A percentile compares a stretch with the other conserved stretches of the same genome.
Conservation (phyloP, 2,329 filamentous ascomycete genomes). For the Aspergillus proliferans region DNA sequence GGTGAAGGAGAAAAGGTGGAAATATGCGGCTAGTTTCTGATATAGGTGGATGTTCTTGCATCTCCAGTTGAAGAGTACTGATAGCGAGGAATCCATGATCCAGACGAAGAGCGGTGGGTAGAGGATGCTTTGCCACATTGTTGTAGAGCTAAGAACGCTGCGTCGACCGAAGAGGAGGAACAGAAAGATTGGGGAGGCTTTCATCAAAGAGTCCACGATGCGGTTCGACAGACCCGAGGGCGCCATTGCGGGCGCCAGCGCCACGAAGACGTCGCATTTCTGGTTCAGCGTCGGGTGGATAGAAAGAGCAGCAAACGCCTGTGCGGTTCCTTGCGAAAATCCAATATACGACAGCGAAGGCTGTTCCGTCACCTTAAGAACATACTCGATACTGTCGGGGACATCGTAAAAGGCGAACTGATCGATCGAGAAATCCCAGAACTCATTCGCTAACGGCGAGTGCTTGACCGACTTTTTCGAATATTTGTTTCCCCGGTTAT, state of each 20-base stretch:
- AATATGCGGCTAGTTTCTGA: slow-evolving; percentile 92
- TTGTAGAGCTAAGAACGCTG: slow-evolving; percentile 84
- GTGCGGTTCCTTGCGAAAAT: slow-evolving; percentile 93
- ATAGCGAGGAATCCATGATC: slow-evolving; percentile 73
- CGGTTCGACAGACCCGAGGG: slow-evolving; percentile 84
- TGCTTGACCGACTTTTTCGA: slow-evolving; percentile 83
- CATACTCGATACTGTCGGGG: slow-evolving; percentile 87
- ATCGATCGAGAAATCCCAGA: slow-evolving; percentile 98
- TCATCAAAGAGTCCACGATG: slow-evolving; percentile 86
- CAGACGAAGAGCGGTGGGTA: slow-evolving; percentile 91
- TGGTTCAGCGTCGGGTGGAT: slow-evolving; percentile 89
- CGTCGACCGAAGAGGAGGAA: slow-evolving; percentile 89
- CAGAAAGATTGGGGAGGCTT: slow-evolving; percentile 84
- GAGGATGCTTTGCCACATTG: slow-evolving; percentile 94
- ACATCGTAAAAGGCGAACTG: slow-evolving; percentile 98
- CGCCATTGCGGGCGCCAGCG: slow-evolving; percentile 91
- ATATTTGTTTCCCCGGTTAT: slow-evolving; percentile 98
- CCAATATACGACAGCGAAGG: slow-evolving; percentile 89
- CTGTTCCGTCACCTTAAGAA: slow-evolving; percentile 75
- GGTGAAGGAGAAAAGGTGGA: slow-evolving; percentile 93
- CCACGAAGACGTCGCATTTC: slow-evolving; percentile 93
- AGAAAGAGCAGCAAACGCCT: slow-evolving; percentile 88
- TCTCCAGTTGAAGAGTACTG: slow-evolving; percentile 85
- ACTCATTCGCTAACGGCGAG: slow-evolving; percentile 67
- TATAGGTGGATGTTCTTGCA: slow-evolving; percentile 73